phyloP scores from a whole-genome alignment of 805 yeast species.

The Yamadazyma philogaea region DNA sequence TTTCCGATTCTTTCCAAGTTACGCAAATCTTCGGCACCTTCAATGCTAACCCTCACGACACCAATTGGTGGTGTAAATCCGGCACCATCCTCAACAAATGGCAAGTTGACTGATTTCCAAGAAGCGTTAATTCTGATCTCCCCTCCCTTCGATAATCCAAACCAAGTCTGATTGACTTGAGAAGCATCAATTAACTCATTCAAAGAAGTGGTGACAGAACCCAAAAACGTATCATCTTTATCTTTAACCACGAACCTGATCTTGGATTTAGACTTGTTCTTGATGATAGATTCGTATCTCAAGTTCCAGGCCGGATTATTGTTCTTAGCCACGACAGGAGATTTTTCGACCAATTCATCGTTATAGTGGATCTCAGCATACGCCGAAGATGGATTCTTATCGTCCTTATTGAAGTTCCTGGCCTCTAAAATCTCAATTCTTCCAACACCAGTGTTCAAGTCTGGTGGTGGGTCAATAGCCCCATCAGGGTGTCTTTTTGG shows the following conservation, averaged over 20 bases:
- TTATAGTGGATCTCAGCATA: conserved; percentile 71
- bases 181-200: conserved; percentile 72
- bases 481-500: conserved; percentile 71
- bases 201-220: conserved; percentile 56
- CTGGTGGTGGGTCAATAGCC: conserved; percentile 77
- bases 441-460: conserved; percentile 88
- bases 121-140: conserved; percentile 63
- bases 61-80: conserved; percentile 96
- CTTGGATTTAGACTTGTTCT: conserved; percentile 68
- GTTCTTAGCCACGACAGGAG: conserved; percentile 57
- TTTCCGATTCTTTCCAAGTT: conserved; percentile 88
- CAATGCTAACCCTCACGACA: conserved; percentile 70
- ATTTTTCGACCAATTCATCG: conserved; percentile 54
- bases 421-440: conserved; percentile 64
- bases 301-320: conserved; percentile 67
- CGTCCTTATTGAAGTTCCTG: conserved; percentile 50
- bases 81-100: conserved; percentile 51
- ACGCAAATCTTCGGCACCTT: conserved; percentile 68
- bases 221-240: conserved; percentile 53
- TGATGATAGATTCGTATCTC: conserved; percentile 62
- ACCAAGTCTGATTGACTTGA: conserved; percentile 76
- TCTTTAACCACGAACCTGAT: conserved; percentile 63
- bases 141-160: conserved; percentile 71
- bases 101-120: conserved; percentile 82
- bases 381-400: conserved; percentile 49